Conservation (phyloP, 345 rosid species). For the Ceriops tagal region DNA sequence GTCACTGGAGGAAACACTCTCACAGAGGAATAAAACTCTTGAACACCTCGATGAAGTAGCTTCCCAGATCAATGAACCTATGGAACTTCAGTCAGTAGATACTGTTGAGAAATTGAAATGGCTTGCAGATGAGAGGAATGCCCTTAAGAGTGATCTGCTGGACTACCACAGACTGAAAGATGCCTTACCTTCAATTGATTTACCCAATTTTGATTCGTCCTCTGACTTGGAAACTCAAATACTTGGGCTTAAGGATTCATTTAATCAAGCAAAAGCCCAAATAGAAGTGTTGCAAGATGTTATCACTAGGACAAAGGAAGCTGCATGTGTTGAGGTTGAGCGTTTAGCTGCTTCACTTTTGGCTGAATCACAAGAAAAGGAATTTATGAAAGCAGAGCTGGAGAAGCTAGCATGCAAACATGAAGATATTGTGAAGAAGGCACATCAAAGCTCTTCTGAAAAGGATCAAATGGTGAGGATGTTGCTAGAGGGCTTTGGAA, state of each 20-base stretch:
- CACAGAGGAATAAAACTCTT: conserved; percentile 13
- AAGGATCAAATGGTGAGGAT: conserved; percentile 52
- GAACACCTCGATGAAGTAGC: conserved; percentile 19
- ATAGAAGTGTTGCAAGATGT: conserved; percentile 46
- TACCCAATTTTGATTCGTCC: conserved; percentile 51
- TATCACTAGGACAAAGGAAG: conserved; percentile 40
- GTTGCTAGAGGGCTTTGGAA: conserved; percentile 60
- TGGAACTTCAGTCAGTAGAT: conserved; percentile 15
- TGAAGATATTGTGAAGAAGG: conserved; percentile 43
- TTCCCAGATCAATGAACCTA: conserved; percentile 16
- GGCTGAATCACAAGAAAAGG: conserved; percentile 62
- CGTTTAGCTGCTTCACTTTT: conserved; percentile 52
- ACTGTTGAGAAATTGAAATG: conserved; percentile 21
- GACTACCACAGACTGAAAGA: conserved; percentile 62
- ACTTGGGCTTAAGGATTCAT: conserved; percentile 66
- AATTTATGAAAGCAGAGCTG: conserved; percentile 43
- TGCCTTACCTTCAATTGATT: conserved; percentile 45
- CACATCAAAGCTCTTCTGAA: conserved; percentile 40
- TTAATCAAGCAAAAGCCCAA: conserved; percentile 48
- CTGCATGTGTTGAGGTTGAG: conserved; percentile 46
- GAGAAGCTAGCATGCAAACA: conserved; percentile 36
- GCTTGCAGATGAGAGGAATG: conserved; percentile 64
- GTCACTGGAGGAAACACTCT: conserved; percentile 19
- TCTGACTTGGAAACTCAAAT: conserved; percentile 57
- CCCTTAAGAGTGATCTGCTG: conserved; percentile 38